Base-by-base conservation (phyloP, 2,329 filamentous ascomycete genomes). In the Triangularia setosa region DNA sequence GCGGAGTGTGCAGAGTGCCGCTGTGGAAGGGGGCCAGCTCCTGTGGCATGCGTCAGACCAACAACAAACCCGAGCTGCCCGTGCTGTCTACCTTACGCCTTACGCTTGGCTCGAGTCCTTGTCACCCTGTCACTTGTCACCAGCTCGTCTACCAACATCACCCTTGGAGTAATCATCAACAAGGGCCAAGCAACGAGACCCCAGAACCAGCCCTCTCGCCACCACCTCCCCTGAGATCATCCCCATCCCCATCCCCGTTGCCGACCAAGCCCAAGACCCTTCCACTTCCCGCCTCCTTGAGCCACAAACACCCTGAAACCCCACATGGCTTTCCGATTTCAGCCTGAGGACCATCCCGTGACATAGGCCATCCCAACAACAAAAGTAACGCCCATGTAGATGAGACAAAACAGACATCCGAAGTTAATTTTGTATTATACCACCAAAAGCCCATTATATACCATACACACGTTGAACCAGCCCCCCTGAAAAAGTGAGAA, bases 311-410 rank as follows among this genome's bases (percentile, higher is more conserved):
- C 57, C 25, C 63, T 60, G 40, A 61, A 54, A 63, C 65, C 65
- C 65, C 69, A 67, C 66, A 67, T 56, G 55, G 63, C 65, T 63
- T 59, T 48, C 62, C 64, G 55, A 64, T 44, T 68, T 68, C 66
- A 70, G 61, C 66, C 67, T 65, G 65, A 66, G 63, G 40, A 30
- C 23, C 64, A 30, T 54, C 21, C 55, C 25, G 57, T 11, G 25
- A 52, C 40, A 28, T 33, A 48, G 25, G 27, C 35, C 60, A 35
- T 53, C 52, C 52, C 14, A 21, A 23, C 33, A 23, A 23, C 21
- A 24, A 30, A 28, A 16, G n/a, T 18, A 23, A 57, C 14, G 44
- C 57, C 56, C 52, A 11, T 6, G 21, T n/a, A 30, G 61, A 56
- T 54, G 23, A 18, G 30, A 48, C 14, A 55, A 40, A 55, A 9